phyloP scores from a whole-genome alignment of 2,329 filamentous ascomycete species.

The Fusarium annulatum region DNA sequence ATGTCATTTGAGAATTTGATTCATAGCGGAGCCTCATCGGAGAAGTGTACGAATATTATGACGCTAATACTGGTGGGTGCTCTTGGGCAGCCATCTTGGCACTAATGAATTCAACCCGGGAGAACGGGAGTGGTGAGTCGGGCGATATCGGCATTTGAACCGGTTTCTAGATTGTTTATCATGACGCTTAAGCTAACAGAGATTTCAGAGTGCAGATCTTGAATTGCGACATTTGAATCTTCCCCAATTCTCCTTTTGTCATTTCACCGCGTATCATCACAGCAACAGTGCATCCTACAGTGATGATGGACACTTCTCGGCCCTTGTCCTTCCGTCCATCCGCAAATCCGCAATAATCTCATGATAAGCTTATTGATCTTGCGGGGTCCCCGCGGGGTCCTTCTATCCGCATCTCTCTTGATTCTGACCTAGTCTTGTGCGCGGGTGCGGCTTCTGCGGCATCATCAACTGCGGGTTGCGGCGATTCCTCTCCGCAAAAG shows the following conservation, averaged over 20 bases:
- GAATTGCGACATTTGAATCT: no score
- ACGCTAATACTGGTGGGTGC: background rate
- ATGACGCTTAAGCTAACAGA: background rate
- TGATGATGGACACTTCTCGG: background rate
- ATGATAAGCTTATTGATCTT: background rate
- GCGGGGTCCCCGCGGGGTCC: background rate
- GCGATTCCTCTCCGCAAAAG: background rate
- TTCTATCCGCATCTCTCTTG: background rate
- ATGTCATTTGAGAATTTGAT: slow-evolving; percentile 1
- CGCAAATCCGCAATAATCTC: background rate
- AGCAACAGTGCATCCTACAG: accelerated
- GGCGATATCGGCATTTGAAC: slow-evolving; percentile 9
- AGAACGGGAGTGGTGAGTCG: background rate
- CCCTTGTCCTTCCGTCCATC: background rate
- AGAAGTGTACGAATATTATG: slow-evolving; percentile 18
- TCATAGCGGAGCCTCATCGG: slow-evolving; percentile 14
- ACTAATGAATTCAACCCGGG: background rate
- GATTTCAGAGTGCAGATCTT: background rate
- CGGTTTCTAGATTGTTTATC: background rate
- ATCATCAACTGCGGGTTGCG: background rate
- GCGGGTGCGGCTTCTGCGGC: background rate
- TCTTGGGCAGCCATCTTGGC: background rate
- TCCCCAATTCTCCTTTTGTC: no score
- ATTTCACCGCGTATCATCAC: background rate
- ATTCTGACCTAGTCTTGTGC: background rate